phyloP scores from a whole-genome alignment of 2,329 filamentous ascomycete genomes.

The Trichophyton simii region DNA sequence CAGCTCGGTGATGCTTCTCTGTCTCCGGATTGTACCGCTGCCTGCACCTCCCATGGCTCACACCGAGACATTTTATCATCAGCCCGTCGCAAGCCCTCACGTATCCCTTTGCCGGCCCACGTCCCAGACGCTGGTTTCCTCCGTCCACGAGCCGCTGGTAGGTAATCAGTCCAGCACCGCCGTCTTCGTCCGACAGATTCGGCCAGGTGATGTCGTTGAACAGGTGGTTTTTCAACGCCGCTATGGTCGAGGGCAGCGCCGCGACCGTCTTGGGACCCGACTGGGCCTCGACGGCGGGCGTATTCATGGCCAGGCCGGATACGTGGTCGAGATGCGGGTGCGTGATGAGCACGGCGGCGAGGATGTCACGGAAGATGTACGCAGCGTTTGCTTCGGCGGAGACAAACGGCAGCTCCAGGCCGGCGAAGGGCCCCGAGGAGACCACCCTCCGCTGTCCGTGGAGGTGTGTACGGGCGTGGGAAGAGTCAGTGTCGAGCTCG shows the following conservation, averaged over 20 bases:
- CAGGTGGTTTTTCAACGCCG: constrained; percentile 82
- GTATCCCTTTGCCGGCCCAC: constrained; percentile 69
- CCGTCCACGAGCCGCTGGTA: constrained; percentile 82
- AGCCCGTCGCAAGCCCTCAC: constrained; percentile 78
- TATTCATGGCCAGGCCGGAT: constrained; percentile 83
- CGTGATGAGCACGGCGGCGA: constrained; percentile 84
- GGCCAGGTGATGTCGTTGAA: constrained; percentile 99
- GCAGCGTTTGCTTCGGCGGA: constrained; percentile 66
- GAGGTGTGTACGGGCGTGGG: constrained; percentile 4
- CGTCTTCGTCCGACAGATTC: constrained; percentile 90
- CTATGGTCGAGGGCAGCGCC: constrained; percentile 75
- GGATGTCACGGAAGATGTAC: constrained; percentile 62
- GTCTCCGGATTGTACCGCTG: constrained; percentile 45
- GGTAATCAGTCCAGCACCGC: constrained; percentile 80
- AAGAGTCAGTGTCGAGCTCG: too few relatives aligned
- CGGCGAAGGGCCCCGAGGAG: constrained; percentile 62
- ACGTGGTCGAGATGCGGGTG: constrained; percentile 97
- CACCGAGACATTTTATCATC: constrained; percentile 72
- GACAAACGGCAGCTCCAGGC: constrained; percentile 55
- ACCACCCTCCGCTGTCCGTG: constrained; percentile 20
- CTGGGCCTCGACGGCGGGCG: constrained; percentile 67
- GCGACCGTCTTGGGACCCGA: constrained; percentile 72
- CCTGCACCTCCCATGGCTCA: constrained; percentile 84
- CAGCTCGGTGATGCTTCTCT: constrained; percentile 47
- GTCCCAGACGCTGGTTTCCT: constrained; percentile 70